Evolutionary conservation across 2,329 filamentous ascomycete genomes (phyloP).

Genomic region (Lecanicillium sp.): DNA sequence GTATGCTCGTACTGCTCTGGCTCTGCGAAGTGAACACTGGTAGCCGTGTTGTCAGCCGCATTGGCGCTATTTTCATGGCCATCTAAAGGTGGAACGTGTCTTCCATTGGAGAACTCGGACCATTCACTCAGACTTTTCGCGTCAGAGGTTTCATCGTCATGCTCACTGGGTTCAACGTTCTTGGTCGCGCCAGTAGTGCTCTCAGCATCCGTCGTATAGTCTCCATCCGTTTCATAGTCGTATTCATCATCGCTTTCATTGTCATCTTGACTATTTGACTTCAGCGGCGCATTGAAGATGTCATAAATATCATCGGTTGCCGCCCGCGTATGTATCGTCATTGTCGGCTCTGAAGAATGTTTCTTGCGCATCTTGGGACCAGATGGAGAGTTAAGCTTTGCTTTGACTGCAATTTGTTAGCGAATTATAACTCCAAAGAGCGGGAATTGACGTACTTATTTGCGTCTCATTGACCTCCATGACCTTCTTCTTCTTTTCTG

Average conservation of each 20-base stretch:
- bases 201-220: constrained; percentile 80
- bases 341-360: constrained; percentile 74
- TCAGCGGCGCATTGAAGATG: constrained; percentile 78
- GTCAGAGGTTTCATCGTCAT: constrained; percentile 44
- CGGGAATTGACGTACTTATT: constrained; percentile 60
- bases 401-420: constrained; percentile 61
- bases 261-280: constrained; percentile 17
- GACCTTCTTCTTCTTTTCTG: constrained; percentile 63
- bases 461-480: constrained; percentile 88
- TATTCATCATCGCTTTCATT: constrained; percentile 51
- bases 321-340: constrained; percentile 93
- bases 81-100: constrained; percentile 51
- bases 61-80: constrained; percentile 9
- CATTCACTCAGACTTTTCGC: constrained; percentile 68
- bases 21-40: neutral
- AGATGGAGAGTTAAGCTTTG: constrained; percentile 84
- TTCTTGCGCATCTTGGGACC: constrained; percentile 78
- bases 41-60: constrained; percentile 20
- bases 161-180: constrained; percentile 37
- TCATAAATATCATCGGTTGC: constrained; percentile 97
- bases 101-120: constrained; percentile 77
- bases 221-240: constrained; percentile 63
- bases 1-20: constrained; percentile 19
- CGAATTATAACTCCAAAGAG: neutral
- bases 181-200: constrained; percentile 73